These are phyloP conservation scores for Solanum sejunctum DNA, from an alignment of 257 asterid genomes.

Conservation along the genomic window DNA sequence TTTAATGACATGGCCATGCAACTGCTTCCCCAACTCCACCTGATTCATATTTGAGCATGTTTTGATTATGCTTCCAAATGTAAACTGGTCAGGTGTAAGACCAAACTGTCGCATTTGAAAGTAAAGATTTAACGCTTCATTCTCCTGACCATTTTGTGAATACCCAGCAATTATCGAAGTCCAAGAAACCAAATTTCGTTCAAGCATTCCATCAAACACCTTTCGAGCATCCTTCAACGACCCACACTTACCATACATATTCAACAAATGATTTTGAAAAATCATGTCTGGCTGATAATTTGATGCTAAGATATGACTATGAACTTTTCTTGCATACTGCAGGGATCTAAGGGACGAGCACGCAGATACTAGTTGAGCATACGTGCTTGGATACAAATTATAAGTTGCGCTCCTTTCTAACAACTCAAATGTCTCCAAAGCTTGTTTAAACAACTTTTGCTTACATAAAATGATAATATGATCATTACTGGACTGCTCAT, in stretches of 20 bases:
- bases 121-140: conserved; percentile 43
- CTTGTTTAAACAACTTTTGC: conserved; percentile 41
- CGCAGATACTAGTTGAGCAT: conserved; percentile 34
- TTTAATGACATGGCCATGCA: conserved; percentile 52
- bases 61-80: conserved; percentile 58
- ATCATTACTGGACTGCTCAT: conserved; percentile 27
- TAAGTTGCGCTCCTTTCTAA: conserved; percentile 18
- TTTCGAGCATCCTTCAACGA: conserved; percentile 37
- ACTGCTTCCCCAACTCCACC: conserved; percentile 34
- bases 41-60: conserved; percentile 35
- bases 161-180: conserved; percentile 57
- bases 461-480: conserved; percentile 41
- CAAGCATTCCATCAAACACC: conserved; percentile 51
- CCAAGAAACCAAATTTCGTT: conserved; percentile 65
- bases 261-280: conserved; percentile 59
- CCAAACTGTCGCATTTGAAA: conserved; percentile 40
- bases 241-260: conserved; percentile 75
- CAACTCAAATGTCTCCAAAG: conserved; percentile 34
- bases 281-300: conserved; percentile 37
- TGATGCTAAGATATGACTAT: conserved; percentile 31
- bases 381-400: conserved; percentile 36
- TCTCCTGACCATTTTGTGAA: conserved; percentile 36
- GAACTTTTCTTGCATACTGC: conserved; percentile 36
- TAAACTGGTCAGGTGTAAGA: conserved; percentile 45
- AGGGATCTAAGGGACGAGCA: conserved; percentile 46